Conservation (phyloP, 208 protist genomes). For the Phytomonas sp. region DNA sequence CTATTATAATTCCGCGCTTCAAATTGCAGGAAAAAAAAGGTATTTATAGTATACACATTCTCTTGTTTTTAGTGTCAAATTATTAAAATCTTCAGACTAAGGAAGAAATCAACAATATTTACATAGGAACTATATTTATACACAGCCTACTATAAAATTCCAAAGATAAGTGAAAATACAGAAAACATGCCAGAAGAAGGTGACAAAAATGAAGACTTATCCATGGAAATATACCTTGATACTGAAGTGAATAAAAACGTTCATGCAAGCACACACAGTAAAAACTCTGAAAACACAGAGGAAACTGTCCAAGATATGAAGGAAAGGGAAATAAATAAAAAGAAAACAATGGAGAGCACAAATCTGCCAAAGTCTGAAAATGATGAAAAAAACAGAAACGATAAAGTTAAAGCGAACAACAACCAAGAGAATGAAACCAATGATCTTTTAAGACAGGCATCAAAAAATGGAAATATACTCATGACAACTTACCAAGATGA, state of each 20-base stretch:
- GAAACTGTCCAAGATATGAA: neutral
- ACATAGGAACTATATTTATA: neutral
- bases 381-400: neutral
- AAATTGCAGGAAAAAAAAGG: neutral
- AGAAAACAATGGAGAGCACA: neutral
- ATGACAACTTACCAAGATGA: slow-evolving; percentile 21
- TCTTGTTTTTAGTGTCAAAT: neutral
- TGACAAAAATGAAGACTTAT: neutral
- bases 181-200: slow-evolving; percentile 2
- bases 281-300: neutral
- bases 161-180: neutral
- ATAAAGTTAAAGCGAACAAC: neutral
- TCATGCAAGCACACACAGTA: neutral
- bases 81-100: neutral
- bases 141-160: neutral
- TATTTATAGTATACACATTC: neutral
- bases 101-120: neutral
- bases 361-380: neutral
- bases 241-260: slow-evolving; percentile 1
- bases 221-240: neutral
- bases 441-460: neutral
- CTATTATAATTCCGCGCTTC: neutral
- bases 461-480: slow-evolving; percentile 16
- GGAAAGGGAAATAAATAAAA: neutral
- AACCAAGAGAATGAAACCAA: neutral